Evolutionary conservation across 225 moss, liverwort and hornwort genomes (phyloP), one percentile per base, ranked within the genome.

Genomic region (Lunularia cruciata): DNA sequence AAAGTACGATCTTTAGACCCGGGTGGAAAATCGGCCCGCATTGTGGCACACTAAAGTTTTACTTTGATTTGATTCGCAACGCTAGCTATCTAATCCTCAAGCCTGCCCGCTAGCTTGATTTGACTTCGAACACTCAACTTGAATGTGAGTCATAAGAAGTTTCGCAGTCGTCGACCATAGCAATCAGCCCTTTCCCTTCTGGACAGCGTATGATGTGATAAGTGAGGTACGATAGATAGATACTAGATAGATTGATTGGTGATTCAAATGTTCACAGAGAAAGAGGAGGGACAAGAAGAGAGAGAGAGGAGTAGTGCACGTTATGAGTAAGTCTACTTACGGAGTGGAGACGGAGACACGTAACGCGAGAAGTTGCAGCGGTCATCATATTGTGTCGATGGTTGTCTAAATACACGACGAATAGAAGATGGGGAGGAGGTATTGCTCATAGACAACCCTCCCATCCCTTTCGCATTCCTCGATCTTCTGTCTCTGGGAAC

Each of bases 301-400:
- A 43, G 43, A 16, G 43, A 43, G 43, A 43, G 33, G 33, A 54
- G 28, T 28, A 28, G 54, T 54, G 54, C 26, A 54, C 25, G 28
- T 20, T 23, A 54, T 14, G 27, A 28, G 11, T 27, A 54, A 54
- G 54, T 54, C 54, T 53, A 69, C 81, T 81, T 73, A 81, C 81
- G 27, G 76, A 69, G 43, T 65, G 70, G 65, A 81, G 69, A 32
- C 65, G 73, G 45, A 81, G 73, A 60, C 76, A 81, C 40, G 63
- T 64, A 26, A 73, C 65, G 23, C 73, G 73, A 57, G 81, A 75
- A 48, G 75, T 72, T 38, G 75, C 76, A 26, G 76, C 81, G 32
- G 81, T 75, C 81, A 81, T 81, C 81, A 73, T 77, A 26, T 65
- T 69, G 60, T 47, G 65, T 51, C 39, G 43, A 40, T 34, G 60